These are phyloP conservation scores for Plantago elongata DNA, from an alignment of 257 asterid species.

Conservation along the genomic window DNA sequence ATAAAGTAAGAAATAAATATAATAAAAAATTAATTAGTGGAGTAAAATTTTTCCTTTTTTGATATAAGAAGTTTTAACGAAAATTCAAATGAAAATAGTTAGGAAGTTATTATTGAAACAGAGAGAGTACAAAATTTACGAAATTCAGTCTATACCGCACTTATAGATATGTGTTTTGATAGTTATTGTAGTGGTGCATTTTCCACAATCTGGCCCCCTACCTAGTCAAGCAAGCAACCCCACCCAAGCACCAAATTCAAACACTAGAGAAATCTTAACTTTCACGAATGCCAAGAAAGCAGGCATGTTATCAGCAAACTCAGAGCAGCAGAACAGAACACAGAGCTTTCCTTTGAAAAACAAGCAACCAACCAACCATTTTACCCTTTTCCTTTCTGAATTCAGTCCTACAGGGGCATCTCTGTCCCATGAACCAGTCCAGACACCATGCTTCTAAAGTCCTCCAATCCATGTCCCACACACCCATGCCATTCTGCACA, in stretches of 20 bases:
- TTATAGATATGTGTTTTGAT: no score
- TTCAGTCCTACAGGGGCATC: background rate
- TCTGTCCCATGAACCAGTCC: background rate
- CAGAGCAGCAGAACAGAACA: conserved; percentile 21
- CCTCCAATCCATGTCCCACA: conserved; percentile 24
- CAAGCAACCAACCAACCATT: conserved; percentile 20
- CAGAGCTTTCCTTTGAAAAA: conserved; percentile 16
- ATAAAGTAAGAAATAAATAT: no score
- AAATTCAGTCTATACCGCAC: no score
- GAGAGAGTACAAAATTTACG: no score
- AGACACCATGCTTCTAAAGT: conserved; percentile 35
- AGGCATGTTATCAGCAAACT: conserved; percentile 13
- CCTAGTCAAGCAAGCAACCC: background rate
- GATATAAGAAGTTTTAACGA: no score
- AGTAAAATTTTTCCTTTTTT: no score
- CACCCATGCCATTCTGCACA: conserved; percentile 13
- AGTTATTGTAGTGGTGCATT: no score
- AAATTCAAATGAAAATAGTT: no score
- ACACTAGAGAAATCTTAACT: background rate
- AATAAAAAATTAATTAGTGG: no score
- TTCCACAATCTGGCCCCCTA: no score
- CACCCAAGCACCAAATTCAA: background rate
- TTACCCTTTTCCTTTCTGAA: background rate
- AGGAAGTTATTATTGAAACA: no score
- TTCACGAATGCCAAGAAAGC: conserved; percentile 25